These are phyloP conservation scores for Leccinum barrowsii DNA, from an alignment of 768 basidiomycete genomes.

Conservation along the genomic window DNA sequence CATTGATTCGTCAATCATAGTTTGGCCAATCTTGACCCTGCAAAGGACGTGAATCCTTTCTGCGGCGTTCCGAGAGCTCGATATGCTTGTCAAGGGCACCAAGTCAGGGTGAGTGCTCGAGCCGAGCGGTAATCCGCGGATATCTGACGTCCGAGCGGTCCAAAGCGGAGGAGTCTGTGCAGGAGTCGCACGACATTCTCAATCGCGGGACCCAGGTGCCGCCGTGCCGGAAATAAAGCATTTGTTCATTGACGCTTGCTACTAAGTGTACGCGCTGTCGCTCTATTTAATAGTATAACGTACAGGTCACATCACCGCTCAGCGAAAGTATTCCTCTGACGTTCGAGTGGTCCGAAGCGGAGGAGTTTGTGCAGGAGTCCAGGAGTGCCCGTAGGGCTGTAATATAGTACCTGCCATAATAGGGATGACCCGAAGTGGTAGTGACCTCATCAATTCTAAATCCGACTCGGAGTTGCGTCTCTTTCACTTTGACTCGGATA, in stretches of 20 bases:
- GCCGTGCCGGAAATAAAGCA: constrained; percentile 22
- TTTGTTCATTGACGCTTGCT: constrained; percentile 13
- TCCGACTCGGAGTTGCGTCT: too few species aligned
- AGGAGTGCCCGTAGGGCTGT: too few species aligned
- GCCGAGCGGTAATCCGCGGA: constrained; percentile 7
- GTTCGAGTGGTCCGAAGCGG: too few species aligned
- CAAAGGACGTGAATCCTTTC: constrained; percentile 85
- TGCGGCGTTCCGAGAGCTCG: constrained; percentile 74
- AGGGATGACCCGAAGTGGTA: too few species aligned
- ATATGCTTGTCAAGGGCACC: constrained; percentile 79
- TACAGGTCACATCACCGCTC: constrained; percentile 19
- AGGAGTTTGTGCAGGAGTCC: too few species aligned
- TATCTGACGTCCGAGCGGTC: constrained; percentile 51
- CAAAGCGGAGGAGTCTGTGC: constrained; percentile 64
- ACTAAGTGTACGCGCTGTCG: not conserved
- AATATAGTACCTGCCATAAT: too few species aligned
- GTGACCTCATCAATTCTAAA: too few species aligned
- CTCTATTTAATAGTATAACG: constrained; percentile 9
- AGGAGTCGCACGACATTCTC: constrained; percentile 56
- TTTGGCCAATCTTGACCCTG: constrained; percentile 76
- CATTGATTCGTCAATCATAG: constrained; percentile 97
- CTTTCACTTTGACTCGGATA: not conserved
- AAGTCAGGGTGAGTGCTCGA: constrained; percentile 57
- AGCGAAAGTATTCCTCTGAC: not conserved
- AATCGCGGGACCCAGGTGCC: constrained; percentile 24